phyloP scores from a whole-genome alignment of 2,329 filamentous ascomycete genomes.

The Diaporthe sp. region DNA sequence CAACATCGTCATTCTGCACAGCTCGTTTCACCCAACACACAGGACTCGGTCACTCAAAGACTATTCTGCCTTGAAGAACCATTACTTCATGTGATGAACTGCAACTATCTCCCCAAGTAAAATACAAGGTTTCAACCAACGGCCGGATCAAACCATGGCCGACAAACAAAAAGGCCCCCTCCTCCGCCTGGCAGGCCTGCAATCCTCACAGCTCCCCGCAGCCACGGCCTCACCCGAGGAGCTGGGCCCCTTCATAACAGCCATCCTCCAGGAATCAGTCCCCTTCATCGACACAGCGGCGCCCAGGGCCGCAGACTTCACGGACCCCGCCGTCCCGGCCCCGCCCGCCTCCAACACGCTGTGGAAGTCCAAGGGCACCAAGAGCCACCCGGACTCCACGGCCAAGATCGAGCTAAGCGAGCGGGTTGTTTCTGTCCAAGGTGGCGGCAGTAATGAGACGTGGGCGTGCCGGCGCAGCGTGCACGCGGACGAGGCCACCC shows the following conservation, averaged over 20 bases:
- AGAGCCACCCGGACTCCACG: slow-evolving; percentile 58
- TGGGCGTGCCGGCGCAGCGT: slow-evolving; percentile 74
- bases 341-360: neutral
- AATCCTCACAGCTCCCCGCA: slow-evolving; percentile 57
- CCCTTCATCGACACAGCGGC: slow-evolving; percentile 67
- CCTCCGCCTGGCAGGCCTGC: slow-evolving; percentile 65
- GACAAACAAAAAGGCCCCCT: slow-evolving; percentile 46
- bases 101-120: neutral
- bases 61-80: neutral
- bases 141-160: neutral
- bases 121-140: neutral
- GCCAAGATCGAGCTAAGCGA: slow-evolving; percentile 65
- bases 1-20: neutral
- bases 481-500: slow-evolving; percentile 63
- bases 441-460: slow-evolving; percentile 52
- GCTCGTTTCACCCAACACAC: neutral
- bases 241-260: slow-evolving; percentile 61
- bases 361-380: slow-evolving; percentile 54
- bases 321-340: slow-evolving; percentile 37
- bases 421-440: slow-evolving; percentile 56
- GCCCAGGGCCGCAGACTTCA: slow-evolving; percentile 46
- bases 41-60: neutral
- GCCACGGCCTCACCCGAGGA: slow-evolving; percentile 51
- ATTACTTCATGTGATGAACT: neutral
- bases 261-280: slow-evolving; percentile 67